phyloP scores from a whole-genome alignment of 2,329 filamentous ascomycete species.

The Aspergillus sp. region DNA sequence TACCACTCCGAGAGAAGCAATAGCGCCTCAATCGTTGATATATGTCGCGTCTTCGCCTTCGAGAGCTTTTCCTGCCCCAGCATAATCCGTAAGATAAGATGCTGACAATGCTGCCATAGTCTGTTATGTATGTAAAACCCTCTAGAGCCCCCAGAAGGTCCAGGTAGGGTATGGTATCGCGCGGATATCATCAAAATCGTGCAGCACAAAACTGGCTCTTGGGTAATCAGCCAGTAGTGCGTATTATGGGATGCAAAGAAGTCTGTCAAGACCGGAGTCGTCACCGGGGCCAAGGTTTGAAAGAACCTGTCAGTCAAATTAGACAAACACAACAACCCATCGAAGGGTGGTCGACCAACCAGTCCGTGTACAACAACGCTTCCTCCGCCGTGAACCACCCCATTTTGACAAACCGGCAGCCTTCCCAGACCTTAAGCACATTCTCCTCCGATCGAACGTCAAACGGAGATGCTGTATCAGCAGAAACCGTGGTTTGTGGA shows the following conservation, averaged over 20 bases:
- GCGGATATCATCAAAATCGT: constrained; percentile 55
- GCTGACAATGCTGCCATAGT: constrained; percentile 54
- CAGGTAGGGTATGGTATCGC: constrained; percentile 44
- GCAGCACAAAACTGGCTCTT: constrained; percentile 53
- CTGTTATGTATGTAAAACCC: constrained; percentile 52
- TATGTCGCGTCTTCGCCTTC: constrained; percentile 47
- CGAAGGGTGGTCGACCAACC: constrained; percentile 28
- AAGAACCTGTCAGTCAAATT: constrained; percentile 38
- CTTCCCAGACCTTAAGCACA: constrained; percentile 47
- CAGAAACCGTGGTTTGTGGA: constrained; percentile 10
- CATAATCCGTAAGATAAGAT: constrained; percentile 52
- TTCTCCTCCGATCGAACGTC: constrained; percentile 13
- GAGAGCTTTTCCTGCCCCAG: constrained; percentile 53
- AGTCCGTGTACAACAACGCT: constrained; percentile 50
- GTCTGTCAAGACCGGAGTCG: constrained; percentile 46
- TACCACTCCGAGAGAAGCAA: constrained; percentile 56
- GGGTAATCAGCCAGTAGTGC: constrained; percentile 48
- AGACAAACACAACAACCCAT: neutral
- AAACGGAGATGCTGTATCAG: neutral
- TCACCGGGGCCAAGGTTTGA: constrained; percentile 48
- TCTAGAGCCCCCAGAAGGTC: constrained; percentile 42
- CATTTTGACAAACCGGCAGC: constrained; percentile 52
- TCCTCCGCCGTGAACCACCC: constrained; percentile 56
- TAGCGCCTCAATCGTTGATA: constrained; percentile 53
- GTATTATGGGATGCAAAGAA: constrained; percentile 49